phyloP scores from a whole-genome alignment of 164 flowering plant species.

The Santalum album region DNA sequence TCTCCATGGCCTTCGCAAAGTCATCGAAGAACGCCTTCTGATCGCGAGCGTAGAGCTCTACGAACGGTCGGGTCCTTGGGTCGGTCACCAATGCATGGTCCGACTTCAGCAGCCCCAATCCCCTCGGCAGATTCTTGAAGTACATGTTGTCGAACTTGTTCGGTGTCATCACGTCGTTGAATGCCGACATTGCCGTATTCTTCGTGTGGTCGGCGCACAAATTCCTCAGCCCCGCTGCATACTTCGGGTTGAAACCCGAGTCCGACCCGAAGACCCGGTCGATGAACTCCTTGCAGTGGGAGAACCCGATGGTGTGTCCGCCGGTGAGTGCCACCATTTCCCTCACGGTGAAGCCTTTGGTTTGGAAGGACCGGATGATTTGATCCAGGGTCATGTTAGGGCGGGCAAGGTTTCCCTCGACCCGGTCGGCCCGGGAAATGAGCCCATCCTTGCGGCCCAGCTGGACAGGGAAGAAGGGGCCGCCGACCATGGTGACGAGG shows the following conservation, averaged over 20 bases:
- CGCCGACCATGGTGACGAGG: slow-evolving; percentile 1
- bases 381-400: not conserved
- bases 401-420: not conserved
- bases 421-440: not conserved
- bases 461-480: not conserved
- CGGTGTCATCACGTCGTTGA: slow-evolving; percentile 61
- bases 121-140: slow-evolving; percentile 43
- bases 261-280: slow-evolving; percentile 32
- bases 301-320: slow-evolving; percentile 70
- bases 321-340: slow-evolving; percentile 34
- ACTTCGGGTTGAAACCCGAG: slow-evolving; percentile 36
- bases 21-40: slow-evolving; percentile 41
- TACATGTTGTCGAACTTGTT: slow-evolving; percentile 61
- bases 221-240: slow-evolving; percentile 28
- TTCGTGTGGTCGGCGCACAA: slow-evolving; percentile 38
- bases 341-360: not conserved
- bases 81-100: slow-evolving; percentile 36
- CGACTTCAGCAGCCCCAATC: slow-evolving; percentile 42
- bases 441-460: slow-evolving; percentile 1
- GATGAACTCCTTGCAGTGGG: slow-evolving; percentile 67
- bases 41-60: slow-evolving; percentile 39
- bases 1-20: slow-evolving; percentile 57
- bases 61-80: slow-evolving; percentile 42
- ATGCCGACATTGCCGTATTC: slow-evolving; percentile 39
- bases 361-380: not conserved